Evolutionary conservation across 2,329 filamentous ascomycete genomes (phyloP).

Genomic region (Colletotrichum sp.): DNA sequence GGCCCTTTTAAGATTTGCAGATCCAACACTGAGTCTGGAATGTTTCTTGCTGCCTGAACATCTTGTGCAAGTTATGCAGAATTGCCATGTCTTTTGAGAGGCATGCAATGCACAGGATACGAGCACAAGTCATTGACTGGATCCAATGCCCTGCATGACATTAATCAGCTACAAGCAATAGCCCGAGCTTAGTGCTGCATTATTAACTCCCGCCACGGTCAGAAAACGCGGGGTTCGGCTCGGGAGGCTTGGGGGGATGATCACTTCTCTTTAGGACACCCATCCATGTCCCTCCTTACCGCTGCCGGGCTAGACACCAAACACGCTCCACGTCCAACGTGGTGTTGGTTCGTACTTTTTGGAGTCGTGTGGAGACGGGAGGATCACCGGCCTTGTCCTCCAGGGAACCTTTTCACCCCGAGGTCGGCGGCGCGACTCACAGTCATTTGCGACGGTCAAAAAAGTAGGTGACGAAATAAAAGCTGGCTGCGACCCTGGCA

Average conservation of each 20-base stretch:
- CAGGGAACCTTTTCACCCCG: not conserved
- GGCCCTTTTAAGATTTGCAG: not conserved
- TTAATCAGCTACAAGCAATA: not conserved
- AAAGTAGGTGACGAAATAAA: conserved; percentile 8
- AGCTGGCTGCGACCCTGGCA: conserved; percentile 3
- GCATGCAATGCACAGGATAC: not conserved
- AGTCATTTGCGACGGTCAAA: not conserved
- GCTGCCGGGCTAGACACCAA: not conserved
- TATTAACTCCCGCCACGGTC: not conserved
- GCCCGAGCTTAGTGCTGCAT: not conserved
- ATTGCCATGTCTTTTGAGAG: not conserved
- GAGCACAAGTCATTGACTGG: not conserved
- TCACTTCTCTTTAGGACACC: not conserved
- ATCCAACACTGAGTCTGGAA: not conserved
- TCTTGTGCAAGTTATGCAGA: not conserved
- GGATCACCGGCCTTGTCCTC: conserved; percentile 9
- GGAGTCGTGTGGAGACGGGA: conserved; percentile 1
- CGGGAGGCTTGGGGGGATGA: not conserved
- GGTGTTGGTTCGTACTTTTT: not conserved
- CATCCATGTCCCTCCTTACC: not conserved
- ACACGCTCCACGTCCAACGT: not conserved
- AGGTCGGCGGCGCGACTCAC: not conserved
- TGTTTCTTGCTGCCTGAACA: not conserved
- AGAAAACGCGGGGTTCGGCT: conserved; percentile 15
- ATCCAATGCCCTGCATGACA: not conserved